Base-by-base conservation (phyloP, 768 basidiomycete genomes). In the Hysterangium stoloniferum region DNA sequence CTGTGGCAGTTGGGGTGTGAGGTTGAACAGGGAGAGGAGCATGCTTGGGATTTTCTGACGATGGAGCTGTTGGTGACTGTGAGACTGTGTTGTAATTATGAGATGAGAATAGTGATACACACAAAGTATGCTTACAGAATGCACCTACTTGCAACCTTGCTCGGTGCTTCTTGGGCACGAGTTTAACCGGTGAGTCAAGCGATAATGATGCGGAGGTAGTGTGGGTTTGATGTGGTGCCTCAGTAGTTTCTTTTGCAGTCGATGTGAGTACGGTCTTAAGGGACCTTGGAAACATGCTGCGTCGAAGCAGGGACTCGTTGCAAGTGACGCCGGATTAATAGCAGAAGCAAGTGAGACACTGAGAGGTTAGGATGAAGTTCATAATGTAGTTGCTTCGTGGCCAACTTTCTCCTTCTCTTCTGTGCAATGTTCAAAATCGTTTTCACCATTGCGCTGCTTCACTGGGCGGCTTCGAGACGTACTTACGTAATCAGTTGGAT, bases 341-440 rank as follows among this genome's bases (percentile, higher is more conserved):
- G 66, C 64, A 36, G 64, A 64, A n/a, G 63, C 64, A 3, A 57
- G 52, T 78, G 75, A 54, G 79, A 79, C 53, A 78, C 67, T 20
- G 81, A 81, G 46, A 80, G 59, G 61, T 79, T 80, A 20, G 78
- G 78, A 52, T 82, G 79, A 49, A 79, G 78, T 60, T 82, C 77
- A 52, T 71, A 73, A 27, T n/a, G n/a, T n/a, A n/a, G n/a, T n/a
- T n/a, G n/a, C n/a, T n/a, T n/a, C n/a, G n/a, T n/a, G n/a, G n/a
- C n/a, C n/a, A n/a, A n/a, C n/a, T n/a, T n/a, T n/a, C n/a, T n/a
- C n/a, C n/a, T n/a, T n/a, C n/a, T n/a, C n/a, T n/a, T n/a, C n/a
- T n/a, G n/a, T n/a, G n/a, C n/a, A n/a, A n/a, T n/a, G n/a, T n/a
- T n/a, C n/a, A n/a, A n/a, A n/a, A n/a, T n/a, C n/a, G n/a, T n/a